Evolutionary conservation across 164 flowering plant genomes (phyloP).

Genomic region (Paratinospora sagittata): DNA sequence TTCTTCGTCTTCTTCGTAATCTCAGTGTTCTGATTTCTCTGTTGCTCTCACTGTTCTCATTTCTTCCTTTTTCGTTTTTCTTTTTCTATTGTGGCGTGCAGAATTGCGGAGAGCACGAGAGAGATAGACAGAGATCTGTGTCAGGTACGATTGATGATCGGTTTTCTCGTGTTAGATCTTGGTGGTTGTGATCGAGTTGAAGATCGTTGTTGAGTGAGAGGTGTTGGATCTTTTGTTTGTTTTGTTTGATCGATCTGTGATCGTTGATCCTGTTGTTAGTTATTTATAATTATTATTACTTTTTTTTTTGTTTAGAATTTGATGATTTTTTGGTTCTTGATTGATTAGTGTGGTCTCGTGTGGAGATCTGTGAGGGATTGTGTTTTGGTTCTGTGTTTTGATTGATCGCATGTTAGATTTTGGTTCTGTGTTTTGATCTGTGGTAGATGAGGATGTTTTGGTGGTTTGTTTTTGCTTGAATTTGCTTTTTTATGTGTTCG

Average conservation of each 20-base stretch:
- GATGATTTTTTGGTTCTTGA: neutral
- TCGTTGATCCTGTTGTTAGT: too few species aligned
- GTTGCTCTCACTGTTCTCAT: neutral
- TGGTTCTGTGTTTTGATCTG: neutral
- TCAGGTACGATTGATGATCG: neutral
- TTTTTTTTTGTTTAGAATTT: neutral
- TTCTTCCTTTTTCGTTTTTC: neutral
- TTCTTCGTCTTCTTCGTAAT: neutral
- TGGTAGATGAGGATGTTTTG: neutral
- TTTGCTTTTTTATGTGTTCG: neutral
- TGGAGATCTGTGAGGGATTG: neutral
- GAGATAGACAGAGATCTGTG: neutral
- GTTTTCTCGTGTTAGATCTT: neutral
- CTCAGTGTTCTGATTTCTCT: neutral
- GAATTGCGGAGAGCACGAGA: neutral
- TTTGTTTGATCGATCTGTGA: neutral
- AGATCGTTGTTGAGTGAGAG: neutral
- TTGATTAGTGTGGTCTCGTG: neutral
- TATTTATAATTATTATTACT: too few species aligned
- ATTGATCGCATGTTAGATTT: conserved; percentile 1
- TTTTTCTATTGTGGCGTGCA: neutral
- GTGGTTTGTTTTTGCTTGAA: neutral
- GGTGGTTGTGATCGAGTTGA: neutral
- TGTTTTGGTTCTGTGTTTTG: neutral
- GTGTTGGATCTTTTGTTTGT: neutral